phyloP scores from a whole-genome alignment of 73 alveolate genomes.

The Paramecium octaurelia region DNA sequence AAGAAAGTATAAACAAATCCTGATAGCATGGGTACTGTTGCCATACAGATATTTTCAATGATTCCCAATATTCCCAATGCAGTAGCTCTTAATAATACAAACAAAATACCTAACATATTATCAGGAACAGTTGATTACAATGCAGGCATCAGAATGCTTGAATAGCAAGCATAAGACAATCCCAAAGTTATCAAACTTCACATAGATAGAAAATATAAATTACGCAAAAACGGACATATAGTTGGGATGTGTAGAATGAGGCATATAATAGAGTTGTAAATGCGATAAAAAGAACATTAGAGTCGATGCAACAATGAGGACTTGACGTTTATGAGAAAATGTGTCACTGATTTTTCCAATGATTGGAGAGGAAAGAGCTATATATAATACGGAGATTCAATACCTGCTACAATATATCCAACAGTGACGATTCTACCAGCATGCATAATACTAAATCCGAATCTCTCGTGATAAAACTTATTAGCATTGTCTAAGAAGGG shows the following conservation, averaged over 20 bases:
- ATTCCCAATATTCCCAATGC: conserved; percentile 25
- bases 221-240: neutral
- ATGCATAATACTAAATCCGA: neutral
- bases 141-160: conserved; percentile 21
- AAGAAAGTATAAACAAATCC: neutral
- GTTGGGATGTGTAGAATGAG: neutral
- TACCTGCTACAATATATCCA: conserved; percentile 43
- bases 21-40: conserved; percentile 1
- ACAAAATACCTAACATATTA: neutral
- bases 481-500: conserved; percentile 45
- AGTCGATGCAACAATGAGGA: neutral
- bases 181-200: conserved; percentile 28
- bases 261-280: conserved; percentile 13
- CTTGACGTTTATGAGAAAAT: neutral
- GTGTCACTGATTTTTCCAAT: conserved; percentile 23
- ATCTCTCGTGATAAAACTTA: conserved; percentile 33
- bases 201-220: neutral
- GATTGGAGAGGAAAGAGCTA: conserved; percentile 19
- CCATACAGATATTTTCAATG: conserved; percentile 14
- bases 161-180: conserved; percentile 33
- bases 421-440: conserved; percentile 18
- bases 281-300: conserved; percentile 22
- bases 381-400: neutral
- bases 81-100: conserved; percentile 17
- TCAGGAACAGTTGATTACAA: conserved; percentile 20